Evolutionary conservation across 148 eudicot species (phyloP), one percentile per base, ranked within the genome.

Genomic region (Fagopyrum tataricum): DNA sequence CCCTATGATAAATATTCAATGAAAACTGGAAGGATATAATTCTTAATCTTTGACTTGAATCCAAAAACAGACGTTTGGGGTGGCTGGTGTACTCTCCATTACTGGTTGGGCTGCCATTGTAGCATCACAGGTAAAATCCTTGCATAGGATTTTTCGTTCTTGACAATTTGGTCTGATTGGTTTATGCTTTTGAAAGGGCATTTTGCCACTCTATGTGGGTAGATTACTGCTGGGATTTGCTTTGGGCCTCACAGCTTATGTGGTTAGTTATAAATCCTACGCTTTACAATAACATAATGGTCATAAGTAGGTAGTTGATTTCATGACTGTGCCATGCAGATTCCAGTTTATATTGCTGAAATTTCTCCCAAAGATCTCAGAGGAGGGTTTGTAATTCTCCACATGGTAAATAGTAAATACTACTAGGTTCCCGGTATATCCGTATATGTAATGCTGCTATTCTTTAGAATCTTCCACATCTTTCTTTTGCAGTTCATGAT

Each of bases 81-180:
- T 80, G 7, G 23, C 74, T n/a, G 77, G 17, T 24, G 7, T 80
- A 14, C 7, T 78, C 40, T 66, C 41, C 78, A 66, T 83, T 26
- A n/a, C 66, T 67, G 86, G 83, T 14, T 83, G 85, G 85, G 15
- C 73, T 73, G 44, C 77, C 39, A 80, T 80, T 51, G 44, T 74
- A 48, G 20, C 76, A 37, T 31, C 76, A 58, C 64, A 83, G 83
- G 83, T 83, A 53, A 23, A 31, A 43, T 49, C 2, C 39, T 12
- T 31, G 0, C 37, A 1, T 31, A 0, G 1, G 37, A 31, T 31
- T 31, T 31, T 31, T 31, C 0, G 1, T 69, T 66, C 51, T 13
- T 48, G 31, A 43, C 51, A 24, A 48, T 56, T 44, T 2, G 20
- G 7, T 8, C 43, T 64, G 18, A 37, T 39, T 37, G 69, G 12